These are phyloP conservation scores for Chrysophaeum taylorii DNA, from an alignment of 352 stramenopile species.

Conservation along the genomic window DNA sequence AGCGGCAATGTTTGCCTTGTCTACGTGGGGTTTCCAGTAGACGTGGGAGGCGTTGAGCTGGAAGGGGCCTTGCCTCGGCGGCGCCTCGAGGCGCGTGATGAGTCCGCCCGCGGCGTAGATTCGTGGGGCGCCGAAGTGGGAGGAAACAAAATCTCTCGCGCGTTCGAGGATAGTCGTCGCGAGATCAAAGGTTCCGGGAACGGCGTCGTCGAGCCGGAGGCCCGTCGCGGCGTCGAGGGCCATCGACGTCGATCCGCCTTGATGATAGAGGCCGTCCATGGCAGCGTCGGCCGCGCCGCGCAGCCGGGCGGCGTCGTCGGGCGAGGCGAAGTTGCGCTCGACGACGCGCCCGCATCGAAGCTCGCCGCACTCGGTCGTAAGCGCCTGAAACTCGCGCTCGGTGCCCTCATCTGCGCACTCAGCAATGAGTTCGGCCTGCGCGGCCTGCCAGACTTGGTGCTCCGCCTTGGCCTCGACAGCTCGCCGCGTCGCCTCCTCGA, in stretches of 20 bases:
- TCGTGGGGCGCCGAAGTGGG: not conserved
- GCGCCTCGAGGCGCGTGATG: not conserved
- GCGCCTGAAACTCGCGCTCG: too few species aligned
- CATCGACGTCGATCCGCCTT: not conserved
- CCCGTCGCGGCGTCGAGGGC: not conserved
- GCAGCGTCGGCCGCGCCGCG: not conserved
- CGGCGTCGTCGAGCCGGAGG: not conserved
- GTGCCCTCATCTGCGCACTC: too few species aligned
- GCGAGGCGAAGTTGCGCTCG: not conserved
- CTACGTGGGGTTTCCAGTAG: constrained; percentile 2
- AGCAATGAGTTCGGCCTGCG: too few species aligned
- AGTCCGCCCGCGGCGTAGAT: not conserved
- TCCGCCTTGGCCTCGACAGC: too few species aligned
- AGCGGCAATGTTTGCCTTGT: not conserved
- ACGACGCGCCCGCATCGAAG: not conserved
- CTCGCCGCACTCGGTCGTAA: too few species aligned
- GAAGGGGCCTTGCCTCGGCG: not conserved
- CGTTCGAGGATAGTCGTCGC: not conserved
- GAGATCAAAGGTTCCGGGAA: not conserved
- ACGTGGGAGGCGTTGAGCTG: not conserved
- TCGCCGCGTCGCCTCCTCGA: too few species aligned
- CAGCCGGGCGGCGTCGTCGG: not conserved
- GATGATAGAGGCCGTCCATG: not conserved
- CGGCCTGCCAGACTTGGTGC: too few species aligned
- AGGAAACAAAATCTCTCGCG: not conserved